Conservation (phyloP, 192 early-diverging fungal genomes). For the Diversispora eburnea region DNA sequence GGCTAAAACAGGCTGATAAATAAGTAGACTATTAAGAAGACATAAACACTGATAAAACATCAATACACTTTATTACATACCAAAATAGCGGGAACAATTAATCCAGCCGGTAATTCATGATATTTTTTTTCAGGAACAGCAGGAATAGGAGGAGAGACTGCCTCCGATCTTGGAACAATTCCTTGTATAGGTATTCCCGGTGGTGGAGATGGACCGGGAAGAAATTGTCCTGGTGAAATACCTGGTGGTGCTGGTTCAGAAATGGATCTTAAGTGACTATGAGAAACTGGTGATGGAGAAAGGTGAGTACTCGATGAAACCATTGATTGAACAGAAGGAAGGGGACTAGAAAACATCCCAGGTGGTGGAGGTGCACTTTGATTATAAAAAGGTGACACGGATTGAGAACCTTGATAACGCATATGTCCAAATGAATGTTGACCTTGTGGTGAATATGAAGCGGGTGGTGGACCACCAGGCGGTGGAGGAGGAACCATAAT, state of each 20-base stretch:
- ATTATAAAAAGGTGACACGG: constrained; percentile 22
- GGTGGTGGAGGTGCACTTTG: constrained; percentile 1
- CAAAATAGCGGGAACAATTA: constrained; percentile 24
- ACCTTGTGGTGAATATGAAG: not conserved
- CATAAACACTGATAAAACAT: constrained; percentile 15
- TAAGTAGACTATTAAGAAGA: constrained; percentile 27
- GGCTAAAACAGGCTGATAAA: constrained; percentile 26
- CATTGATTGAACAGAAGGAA: constrained; percentile 2
- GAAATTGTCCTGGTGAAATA: constrained; percentile 11
- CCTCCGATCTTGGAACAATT: constrained; percentile 5
- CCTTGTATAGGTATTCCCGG: constrained; percentile 23
- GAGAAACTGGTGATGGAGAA: constrained; percentile 2
- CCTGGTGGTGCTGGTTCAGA: constrained; percentile 26
- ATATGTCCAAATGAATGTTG: constrained; percentile 10
- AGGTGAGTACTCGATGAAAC: constrained; percentile 3
- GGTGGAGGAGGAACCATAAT: constrained; percentile 21
- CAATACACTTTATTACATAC: constrained; percentile 17
- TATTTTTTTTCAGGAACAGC: constrained; percentile 28
- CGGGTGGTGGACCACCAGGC: not conserved
- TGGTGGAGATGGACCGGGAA: constrained; percentile 1
- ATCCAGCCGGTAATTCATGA: constrained; percentile 27
- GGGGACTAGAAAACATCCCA: not conserved
- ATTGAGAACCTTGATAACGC: constrained; percentile 9
- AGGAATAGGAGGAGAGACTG: constrained; percentile 10
- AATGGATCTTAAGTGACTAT: constrained; percentile 4